phyloP scores from a whole-genome alignment of 2,329 filamentous ascomycete genomes.

The Diaporthe ampelina region DNA sequence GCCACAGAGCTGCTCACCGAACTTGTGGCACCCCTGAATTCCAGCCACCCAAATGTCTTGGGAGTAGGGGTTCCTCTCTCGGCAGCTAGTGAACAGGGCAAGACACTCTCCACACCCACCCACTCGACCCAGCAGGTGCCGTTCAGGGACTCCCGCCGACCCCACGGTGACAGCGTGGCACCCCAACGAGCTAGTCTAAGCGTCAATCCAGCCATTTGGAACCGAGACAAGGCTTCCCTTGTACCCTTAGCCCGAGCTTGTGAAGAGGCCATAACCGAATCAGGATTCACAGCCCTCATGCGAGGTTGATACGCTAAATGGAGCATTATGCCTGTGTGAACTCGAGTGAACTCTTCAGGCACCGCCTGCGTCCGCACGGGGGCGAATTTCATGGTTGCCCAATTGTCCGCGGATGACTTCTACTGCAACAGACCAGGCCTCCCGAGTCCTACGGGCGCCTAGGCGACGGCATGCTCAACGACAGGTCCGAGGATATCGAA shows the following conservation, averaged over 20 bases:
- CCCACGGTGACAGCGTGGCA: slow-evolving; percentile 32
- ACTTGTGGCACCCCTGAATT: background rate
- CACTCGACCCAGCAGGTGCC: slow-evolving; percentile 9
- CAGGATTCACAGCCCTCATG: slow-evolving; percentile 18
- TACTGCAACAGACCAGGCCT: background rate
- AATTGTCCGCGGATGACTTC: background rate
- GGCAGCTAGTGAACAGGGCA: slow-evolving; percentile 21
- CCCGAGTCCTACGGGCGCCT: slow-evolving; percentile 1
- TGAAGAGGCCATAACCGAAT: slow-evolving; percentile 14
- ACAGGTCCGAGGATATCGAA: background rate
- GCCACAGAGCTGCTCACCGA: slow-evolving; percentile 18
- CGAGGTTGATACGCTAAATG: slow-evolving; percentile 1
- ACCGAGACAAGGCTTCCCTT: slow-evolving; percentile 25
- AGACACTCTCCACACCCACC: slow-evolving; percentile 21
- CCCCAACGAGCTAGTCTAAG: slow-evolving; percentile 14
- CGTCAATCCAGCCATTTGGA: slow-evolving; percentile 37
- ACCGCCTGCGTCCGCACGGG: background rate
- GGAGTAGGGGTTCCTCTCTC: background rate
- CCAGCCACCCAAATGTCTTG: slow-evolving; percentile 23
- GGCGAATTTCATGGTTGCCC: slow-evolving; percentile 5
- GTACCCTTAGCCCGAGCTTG: slow-evolving; percentile 7
- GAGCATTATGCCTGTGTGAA: background rate
- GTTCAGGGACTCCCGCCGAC: slow-evolving; percentile 33
- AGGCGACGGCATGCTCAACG: background rate
- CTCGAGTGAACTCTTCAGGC: slow-evolving; percentile 29